Percentiles rank a stretch among this genome's conserved stretches.
Conservation (phyloP, 192 early-diverging fungal genomes). For the Umbelopsis ramanniana region DNA sequence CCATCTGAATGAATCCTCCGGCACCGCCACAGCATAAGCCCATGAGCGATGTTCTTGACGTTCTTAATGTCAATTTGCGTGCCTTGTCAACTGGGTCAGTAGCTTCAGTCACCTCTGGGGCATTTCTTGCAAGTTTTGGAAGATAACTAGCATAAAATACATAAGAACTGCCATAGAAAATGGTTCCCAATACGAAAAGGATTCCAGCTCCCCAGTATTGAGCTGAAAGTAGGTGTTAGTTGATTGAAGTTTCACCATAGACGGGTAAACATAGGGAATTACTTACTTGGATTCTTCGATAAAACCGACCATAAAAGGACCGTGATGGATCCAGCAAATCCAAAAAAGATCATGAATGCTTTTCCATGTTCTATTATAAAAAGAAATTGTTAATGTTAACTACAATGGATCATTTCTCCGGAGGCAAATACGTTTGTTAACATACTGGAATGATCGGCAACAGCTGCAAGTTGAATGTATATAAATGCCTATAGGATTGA, state of each 20-base stretch:
- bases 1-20: background rate
- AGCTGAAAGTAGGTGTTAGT: constrained; percentile 23
- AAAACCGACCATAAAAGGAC: background rate
- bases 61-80: background rate
- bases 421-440: background rate
- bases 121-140: constrained; percentile 47
- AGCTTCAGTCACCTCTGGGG: constrained; percentile 33
- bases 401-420: background rate
- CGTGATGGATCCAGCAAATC: background rate
- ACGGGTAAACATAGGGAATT: background rate
- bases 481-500: constrained; percentile 38
- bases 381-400: background rate
- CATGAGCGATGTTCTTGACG: background rate
- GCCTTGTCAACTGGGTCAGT: background rate
- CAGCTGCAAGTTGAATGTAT: constrained; percentile 47
- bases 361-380: constrained; percentile 1
- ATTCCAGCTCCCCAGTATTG: constrained; percentile 48
- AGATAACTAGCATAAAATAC: constrained; percentile 62
- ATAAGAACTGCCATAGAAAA: constrained; percentile 51
- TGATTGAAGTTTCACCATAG: too few relatives aligned
- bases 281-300: background rate
- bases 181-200: constrained; percentile 25
- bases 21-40: background rate
- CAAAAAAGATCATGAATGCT: background rate
- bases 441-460: constrained; percentile 53